Evolutionary conservation across 2,329 filamentous ascomycete species (phyloP).

Genomic region (Diaporthe citri): DNA sequence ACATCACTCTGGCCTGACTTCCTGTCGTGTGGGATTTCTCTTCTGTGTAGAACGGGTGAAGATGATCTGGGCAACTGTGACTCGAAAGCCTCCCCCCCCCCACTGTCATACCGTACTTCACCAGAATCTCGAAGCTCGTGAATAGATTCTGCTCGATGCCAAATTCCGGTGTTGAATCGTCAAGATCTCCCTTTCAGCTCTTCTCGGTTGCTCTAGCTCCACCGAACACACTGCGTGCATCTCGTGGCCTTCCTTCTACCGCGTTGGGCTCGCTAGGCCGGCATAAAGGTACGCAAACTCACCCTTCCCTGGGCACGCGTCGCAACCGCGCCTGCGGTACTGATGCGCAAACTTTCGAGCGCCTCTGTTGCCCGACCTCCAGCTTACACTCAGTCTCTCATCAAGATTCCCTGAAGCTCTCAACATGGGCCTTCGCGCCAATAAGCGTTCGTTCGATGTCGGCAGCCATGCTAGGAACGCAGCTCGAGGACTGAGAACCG

Average conservation of each 20-base stretch:
- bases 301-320: neutral
- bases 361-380: neutral
- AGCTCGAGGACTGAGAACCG: neutral
- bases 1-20: neutral
- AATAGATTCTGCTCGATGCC: neutral
- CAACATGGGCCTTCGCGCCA: neutral
- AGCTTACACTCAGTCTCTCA: too few species aligned
- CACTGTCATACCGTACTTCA: neutral
- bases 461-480: neutral
- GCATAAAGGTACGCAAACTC: neutral
- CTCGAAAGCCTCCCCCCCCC: neutral
- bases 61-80: neutral
- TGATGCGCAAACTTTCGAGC: neutral
- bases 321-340: neutral
- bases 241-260: neutral
- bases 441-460: rapidly evolving
- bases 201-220: too few species aligned
- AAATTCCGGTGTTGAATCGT: too few species aligned
- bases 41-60: neutral
- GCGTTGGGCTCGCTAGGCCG: neutral
- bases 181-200: neutral
- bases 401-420: too few species aligned
- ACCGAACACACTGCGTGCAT: neutral
- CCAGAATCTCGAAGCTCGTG: too few species aligned
- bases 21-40: neutral